These are phyloP conservation scores for Trametes versicolor DNA, from an alignment of 1,284 basidiomycete species.

Conservation along the genomic window DNA sequence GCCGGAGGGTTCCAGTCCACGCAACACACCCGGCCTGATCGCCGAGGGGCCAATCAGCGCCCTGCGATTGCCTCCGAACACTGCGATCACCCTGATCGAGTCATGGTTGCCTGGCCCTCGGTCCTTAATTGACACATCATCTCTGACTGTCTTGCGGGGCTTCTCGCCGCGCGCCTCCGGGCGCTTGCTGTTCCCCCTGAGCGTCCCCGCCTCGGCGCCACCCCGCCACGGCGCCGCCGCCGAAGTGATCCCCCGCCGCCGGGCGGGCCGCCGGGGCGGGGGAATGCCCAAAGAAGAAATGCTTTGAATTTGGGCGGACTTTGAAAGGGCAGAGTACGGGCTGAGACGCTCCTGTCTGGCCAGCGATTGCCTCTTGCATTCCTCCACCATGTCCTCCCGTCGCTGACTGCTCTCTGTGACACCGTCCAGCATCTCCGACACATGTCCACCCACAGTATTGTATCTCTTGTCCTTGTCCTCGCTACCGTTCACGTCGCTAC, in stretches of 20 bases:
- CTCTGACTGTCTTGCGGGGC: background rate
- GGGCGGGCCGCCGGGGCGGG: slow-evolving; percentile 22
- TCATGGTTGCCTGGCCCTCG: background rate
- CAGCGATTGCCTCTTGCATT: slow-evolving; percentile 25
- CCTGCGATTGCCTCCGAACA: background rate
- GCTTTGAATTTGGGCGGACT: slow-evolving; percentile 39
- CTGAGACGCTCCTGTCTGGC: slow-evolving; percentile 24
- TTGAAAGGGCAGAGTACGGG: slow-evolving; percentile 28
- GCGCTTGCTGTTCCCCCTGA: background rate
- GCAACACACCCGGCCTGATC: background rate
- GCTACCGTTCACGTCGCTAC: slow-evolving; percentile 7
- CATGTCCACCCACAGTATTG: slow-evolving; percentile 25
- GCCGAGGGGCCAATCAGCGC: slow-evolving; percentile 13
- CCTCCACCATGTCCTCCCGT: slow-evolving; percentile 32
- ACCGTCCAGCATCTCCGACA: slow-evolving; percentile 14
- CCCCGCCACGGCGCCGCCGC: slow-evolving; percentile 1
- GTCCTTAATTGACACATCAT: background rate
- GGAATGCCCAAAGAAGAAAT: slow-evolving; percentile 22
- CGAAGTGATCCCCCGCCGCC: slow-evolving; percentile 8
- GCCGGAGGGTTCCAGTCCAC: background rate
- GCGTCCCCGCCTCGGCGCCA: background rate
- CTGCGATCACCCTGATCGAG: background rate
- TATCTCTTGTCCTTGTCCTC: slow-evolving; percentile 11
- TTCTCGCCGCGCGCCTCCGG: background rate
- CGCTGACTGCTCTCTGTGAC: slow-evolving; percentile 32